phyloP scores from a whole-genome alignment of 73 alveolate genomes.

The Paramecium pentaurelia region DNA sequence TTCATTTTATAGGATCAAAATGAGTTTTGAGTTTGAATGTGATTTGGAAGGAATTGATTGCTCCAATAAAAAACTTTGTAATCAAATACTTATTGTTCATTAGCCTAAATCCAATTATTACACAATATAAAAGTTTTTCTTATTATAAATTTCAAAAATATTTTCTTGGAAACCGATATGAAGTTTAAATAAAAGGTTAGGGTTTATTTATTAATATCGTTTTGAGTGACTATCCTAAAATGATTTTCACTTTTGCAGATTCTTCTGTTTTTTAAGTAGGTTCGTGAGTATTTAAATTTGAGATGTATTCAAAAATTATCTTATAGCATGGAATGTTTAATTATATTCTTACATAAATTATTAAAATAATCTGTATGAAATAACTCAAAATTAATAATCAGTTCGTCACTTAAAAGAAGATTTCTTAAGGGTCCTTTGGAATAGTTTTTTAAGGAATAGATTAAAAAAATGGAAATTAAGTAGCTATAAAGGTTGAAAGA shows the following conservation, averaged over 20 bases:
- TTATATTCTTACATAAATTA: not conserved
- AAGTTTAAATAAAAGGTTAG: too few relatives aligned
- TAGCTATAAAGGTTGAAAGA: slow-evolving; percentile 50
- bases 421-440: slow-evolving; percentile 17
- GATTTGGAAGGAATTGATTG: slow-evolving; percentile 97
- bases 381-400: not conserved
- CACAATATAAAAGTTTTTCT: slow-evolving; percentile 81
- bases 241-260: slow-evolving; percentile 73
- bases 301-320: not conserved
- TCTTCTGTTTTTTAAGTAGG: slow-evolving; percentile 64
- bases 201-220: slow-evolving; percentile 72
- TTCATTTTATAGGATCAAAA: slow-evolving; percentile 63
- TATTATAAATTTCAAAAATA: slow-evolving; percentile 74
- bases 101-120: slow-evolving; percentile 88
- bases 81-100: slow-evolving; percentile 83
- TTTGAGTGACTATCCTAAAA: slow-evolving; percentile 91
- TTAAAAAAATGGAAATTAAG: slow-evolving; percentile 19
- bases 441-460: slow-evolving; percentile 13
- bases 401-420: slow-evolving; percentile 11
- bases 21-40: slow-evolving; percentile 80
- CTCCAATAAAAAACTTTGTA: slow-evolving; percentile 96
- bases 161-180: slow-evolving; percentile 86
- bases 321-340: not conserved
- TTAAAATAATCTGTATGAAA: not conserved
- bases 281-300: slow-evolving; percentile 66